Evolutionary conservation across 1,284 basidiomycete species (phyloP), one percentile per base, ranked within the genome.

Genomic region (Leccinum brunneo-olivaceum): DNA sequence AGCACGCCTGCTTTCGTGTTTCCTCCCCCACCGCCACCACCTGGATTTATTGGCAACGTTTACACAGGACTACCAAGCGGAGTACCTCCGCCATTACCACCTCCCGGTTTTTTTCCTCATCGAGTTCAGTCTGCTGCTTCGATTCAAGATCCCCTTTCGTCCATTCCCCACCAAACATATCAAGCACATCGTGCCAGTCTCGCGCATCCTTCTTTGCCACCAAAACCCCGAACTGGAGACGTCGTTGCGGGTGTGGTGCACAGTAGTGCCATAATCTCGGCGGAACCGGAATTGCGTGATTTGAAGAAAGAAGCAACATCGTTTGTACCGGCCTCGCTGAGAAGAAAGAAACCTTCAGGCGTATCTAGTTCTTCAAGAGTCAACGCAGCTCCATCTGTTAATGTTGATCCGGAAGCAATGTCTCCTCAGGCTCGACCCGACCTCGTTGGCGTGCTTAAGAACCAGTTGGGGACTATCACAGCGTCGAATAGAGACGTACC

Each of bases 251-350:
- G 79, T 29, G 50, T 51, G 19, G 19, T 36, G 20, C 57, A 43
- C 8, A 54, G 60, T 44, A 65, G 73, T 6, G 88, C 88, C 1
- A 85, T 78, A 1, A 79, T 95, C 43, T 82, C 77, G 14, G 90
- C 90, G 1, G 90, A 72, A 38, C 90, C 93, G 2, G 74, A 90
- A 57, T 64, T 97, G 35, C 84, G 92, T 18, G 89, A 97, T 62
- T 72, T 96, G 52, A 90, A 91, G 68, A 92, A 90, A 62, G 92
- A 97, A 61, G 81, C 85, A 7, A 93, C 90, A 0, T 79, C 87
- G 0, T 96, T 97, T 56, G 79, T 95, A 2, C 92, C 92, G 5
- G 60, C 76, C 5, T 66, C 81, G 4, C 59, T 88, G 41, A 83
- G 82, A 56, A 73, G 80, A 35, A 86, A 79, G 64, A 83, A 72